A percentile compares a stretch with the other conserved stretches of the same genome.
phyloP scores from a whole-genome alignment of 2,329 filamentous ascomycete genomes.

The Lomentospora prolificans region DNA sequence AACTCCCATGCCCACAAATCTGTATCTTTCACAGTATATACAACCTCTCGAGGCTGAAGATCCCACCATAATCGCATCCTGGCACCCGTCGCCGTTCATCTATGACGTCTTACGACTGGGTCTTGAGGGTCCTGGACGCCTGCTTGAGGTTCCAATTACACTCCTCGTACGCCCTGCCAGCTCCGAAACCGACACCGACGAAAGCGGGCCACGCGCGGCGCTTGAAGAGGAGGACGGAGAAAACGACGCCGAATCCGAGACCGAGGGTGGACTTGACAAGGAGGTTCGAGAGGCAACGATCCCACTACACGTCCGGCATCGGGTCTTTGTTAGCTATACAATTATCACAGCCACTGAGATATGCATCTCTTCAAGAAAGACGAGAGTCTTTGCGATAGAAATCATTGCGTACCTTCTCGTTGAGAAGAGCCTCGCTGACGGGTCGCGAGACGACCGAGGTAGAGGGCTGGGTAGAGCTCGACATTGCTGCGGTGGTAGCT shows the following conservation, averaged over 20 bases:
- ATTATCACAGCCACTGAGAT: too few relatives aligned
- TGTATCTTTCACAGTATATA: not conserved
- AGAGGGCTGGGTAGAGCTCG: conserved; percentile 35
- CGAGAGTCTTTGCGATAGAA: not conserved
- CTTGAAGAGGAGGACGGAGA: conserved; percentile 97
- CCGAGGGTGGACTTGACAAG: conserved; percentile 94
- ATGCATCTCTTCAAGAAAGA: too few relatives aligned
- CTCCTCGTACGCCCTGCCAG: conserved; percentile 94
- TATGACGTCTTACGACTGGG: conserved; percentile 20
- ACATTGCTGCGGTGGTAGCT: conserved; percentile 31
- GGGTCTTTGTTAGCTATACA: conserved; percentile 16
- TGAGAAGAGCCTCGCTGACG: conserved; percentile 94
- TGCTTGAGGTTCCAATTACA: conserved; percentile 74
- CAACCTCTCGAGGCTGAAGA: not conserved
- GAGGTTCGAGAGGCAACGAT: conserved; percentile 94
- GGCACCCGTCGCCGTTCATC: not conserved
- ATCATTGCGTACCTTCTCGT: conserved; percentile 80
- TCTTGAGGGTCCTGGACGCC: conserved; percentile 48
- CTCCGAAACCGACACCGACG: conserved; percentile 87
- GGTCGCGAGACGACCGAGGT: conserved; percentile 57
- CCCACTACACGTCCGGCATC: conserved; percentile 57
- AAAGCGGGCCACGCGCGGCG: conserved; percentile 97
- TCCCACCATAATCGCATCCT: not conserved
- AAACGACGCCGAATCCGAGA: conserved; percentile 94
- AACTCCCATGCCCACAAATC: not conserved